Evolutionary conservation across 345 rosid genomes (phyloP).

Genomic region (Boechera stricta): DNA sequence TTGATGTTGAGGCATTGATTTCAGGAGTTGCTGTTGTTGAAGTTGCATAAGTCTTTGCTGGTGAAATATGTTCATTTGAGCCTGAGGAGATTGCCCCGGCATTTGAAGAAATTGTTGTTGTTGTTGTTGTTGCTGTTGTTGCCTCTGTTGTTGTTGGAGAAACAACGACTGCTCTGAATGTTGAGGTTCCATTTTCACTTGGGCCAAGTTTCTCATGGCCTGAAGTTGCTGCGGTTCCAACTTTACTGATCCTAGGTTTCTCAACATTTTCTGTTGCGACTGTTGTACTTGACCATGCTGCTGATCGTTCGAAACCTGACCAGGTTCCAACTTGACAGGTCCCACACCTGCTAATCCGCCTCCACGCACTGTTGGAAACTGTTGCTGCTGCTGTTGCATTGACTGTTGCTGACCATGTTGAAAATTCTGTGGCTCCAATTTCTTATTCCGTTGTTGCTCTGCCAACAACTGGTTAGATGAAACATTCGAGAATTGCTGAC

Average conservation of each 20-base stretch:
- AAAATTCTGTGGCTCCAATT: slow-evolving; percentile 67
- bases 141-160: slow-evolving; percentile 78
- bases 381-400: slow-evolving; percentile 75
- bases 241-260: slow-evolving; percentile 72
- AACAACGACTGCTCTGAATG: slow-evolving; percentile 76
- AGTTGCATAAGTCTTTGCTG: slow-evolving; percentile 82
- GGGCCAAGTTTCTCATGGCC: slow-evolving; percentile 63
- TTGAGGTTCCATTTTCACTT: slow-evolving; percentile 83
- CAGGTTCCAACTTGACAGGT: slow-evolving; percentile 81
- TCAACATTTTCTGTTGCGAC: slow-evolving; percentile 64
- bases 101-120: slow-evolving; percentile 82
- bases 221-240: slow-evolving; percentile 76
- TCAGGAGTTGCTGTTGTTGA: slow-evolving; percentile 85
- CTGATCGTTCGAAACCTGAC: slow-evolving; percentile 70
- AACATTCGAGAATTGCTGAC: slow-evolving; percentile 72
- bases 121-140: slow-evolving; percentile 80
- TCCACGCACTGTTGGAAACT: slow-evolving; percentile 58
- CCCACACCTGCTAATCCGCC: slow-evolving; percentile 79
- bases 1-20: slow-evolving; percentile 85
- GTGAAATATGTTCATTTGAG: slow-evolving; percentile 70
- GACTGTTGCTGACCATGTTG: slow-evolving; percentile 78
- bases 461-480: slow-evolving; percentile 66
- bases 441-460: slow-evolving; percentile 77
- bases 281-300: slow-evolving; percentile 60
- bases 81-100: slow-evolving; percentile 87